Evolutionary conservation across 2,329 filamentous ascomycete genomes (phyloP).

Genomic region (Onygena corvina): DNA sequence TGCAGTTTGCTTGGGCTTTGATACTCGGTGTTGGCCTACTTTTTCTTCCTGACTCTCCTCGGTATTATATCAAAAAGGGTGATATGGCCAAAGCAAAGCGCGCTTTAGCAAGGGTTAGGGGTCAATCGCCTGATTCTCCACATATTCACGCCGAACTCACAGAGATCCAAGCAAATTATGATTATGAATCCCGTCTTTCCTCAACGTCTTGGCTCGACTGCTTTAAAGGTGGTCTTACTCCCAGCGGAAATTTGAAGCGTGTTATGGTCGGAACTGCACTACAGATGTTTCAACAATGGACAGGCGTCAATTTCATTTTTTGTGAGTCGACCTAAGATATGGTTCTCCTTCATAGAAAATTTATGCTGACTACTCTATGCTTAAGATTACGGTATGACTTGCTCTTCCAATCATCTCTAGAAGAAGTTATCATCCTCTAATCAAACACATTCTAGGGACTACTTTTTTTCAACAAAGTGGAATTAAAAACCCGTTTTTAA

Average conservation of each 20-base stretch:
- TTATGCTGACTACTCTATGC: background rate
- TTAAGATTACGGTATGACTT: conserved; percentile 9
- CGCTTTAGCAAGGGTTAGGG: conserved; percentile 28
- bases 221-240: conserved; percentile 36
- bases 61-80: conserved; percentile 21
- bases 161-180: conserved; percentile 42
- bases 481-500: conserved; percentile 40
- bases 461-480: conserved; percentile 42
- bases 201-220: conserved; percentile 38
- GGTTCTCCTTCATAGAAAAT: background rate
- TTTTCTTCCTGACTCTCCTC: conserved; percentile 44
- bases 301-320: conserved; percentile 59
- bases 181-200: conserved; percentile 36
- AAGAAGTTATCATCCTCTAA: background rate
- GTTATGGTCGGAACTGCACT: conserved; percentile 58
- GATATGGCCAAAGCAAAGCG: conserved; percentile 16
- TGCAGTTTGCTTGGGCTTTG: conserved; percentile 50
- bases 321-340: conserved; percentile 7
- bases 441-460: conserved; percentile 26
- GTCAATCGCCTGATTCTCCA: conserved; percentile 35
- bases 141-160: conserved; percentile 39
- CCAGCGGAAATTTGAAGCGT: conserved; percentile 51
- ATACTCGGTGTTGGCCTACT: conserved; percentile 45
- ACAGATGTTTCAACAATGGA: conserved; percentile 64
- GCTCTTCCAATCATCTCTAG: background rate